phyloP scores from a whole-genome alignment of 805 yeast species.

The Yamadazyma philogaea region DNA sequence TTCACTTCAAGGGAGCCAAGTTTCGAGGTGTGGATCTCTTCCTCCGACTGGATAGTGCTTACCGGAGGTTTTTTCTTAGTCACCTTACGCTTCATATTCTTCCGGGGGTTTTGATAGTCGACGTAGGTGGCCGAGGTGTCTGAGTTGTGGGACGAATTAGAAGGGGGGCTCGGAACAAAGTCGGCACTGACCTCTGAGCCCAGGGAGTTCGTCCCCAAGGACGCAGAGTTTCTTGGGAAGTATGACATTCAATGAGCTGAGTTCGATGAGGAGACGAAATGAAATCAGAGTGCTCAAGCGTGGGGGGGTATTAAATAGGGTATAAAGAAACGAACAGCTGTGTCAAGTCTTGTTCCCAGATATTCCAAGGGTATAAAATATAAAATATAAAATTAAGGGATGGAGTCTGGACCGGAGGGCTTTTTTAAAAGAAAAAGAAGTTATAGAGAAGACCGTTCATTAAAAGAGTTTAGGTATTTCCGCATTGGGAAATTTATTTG shows the following conservation, averaged over 20 bases:
- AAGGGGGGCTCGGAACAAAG: constrained; percentile 1
- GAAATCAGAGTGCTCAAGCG: too few relatives aligned
- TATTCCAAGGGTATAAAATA: not conserved
- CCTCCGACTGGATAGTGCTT: constrained; percentile 11
- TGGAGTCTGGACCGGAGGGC: too few relatives aligned
- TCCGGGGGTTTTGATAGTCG: constrained; percentile 7
- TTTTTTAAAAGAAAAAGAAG: constrained; percentile 2
- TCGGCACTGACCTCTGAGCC: constrained; percentile 7
- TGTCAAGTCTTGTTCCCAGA: not conserved
- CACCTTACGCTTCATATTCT: not conserved
- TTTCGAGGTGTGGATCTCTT: too few relatives aligned
- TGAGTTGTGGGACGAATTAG: constrained; percentile 11
- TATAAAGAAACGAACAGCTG: not conserved
- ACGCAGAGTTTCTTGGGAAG: constrained; percentile 7
- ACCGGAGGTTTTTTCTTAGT: constrained; percentile 9
- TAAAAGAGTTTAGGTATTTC: constrained; percentile 10
- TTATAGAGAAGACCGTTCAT: not conserved
- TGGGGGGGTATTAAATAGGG: constrained; percentile 3
- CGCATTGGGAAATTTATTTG: constrained; percentile 7
- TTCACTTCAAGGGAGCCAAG: too few relatives aligned
- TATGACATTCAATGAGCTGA: constrained; percentile 8
- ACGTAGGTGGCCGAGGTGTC: constrained; percentile 19
- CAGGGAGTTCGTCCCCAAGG: constrained; percentile 4
- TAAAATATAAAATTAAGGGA: too few relatives aligned
- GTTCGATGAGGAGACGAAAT: too few relatives aligned